Percentiles rank a stretch among this genome's conserved stretches.
These are phyloP conservation scores for Rhododendron ovatum DNA, from an alignment of 148 eudicot species.

Conservation along the genomic window DNA sequence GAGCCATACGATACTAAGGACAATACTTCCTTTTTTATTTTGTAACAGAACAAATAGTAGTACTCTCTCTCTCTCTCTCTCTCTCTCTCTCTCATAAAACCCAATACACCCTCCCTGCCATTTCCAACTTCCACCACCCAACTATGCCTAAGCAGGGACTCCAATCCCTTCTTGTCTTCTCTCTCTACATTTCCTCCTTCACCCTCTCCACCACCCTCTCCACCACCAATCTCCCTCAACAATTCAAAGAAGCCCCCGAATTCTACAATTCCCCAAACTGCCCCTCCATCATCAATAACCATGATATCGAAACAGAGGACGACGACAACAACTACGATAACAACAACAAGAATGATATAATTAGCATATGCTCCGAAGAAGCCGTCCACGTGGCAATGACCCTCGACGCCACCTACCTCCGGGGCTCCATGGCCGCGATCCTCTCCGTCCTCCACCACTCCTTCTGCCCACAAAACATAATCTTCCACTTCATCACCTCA, in stretches of 20 bases:
- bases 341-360: too few species aligned
- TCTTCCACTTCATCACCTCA: conserved; percentile 62
- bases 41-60: not conserved
- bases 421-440: conserved; percentile 83
- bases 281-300: conserved; percentile 15
- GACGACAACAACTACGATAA: conserved; percentile 3
- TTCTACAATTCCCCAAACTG: conserved; percentile 67
- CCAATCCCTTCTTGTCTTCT: not conserved
- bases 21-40: too few species aligned
- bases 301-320: not conserved
- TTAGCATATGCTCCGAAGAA: conserved; percentile 33
- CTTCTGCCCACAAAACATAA: conserved; percentile 64
- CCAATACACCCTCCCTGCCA: not conserved
- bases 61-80: not conserved
- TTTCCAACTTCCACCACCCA: conserved; percentile 5
- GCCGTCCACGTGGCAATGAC: conserved; percentile 89
- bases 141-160: conserved; percentile 13
- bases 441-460: conserved; percentile 80
- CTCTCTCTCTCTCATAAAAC: conserved; percentile 5
- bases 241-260: conserved; percentile 66
- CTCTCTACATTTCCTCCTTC: not conserved
- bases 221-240: conserved; percentile 12
- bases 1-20: too few species aligned
- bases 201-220: not conserved
- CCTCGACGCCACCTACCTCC: conserved; percentile 67